Conservation (phyloP, 2,329 filamentous ascomycete species). For the Diplodia intermedia region DNA sequence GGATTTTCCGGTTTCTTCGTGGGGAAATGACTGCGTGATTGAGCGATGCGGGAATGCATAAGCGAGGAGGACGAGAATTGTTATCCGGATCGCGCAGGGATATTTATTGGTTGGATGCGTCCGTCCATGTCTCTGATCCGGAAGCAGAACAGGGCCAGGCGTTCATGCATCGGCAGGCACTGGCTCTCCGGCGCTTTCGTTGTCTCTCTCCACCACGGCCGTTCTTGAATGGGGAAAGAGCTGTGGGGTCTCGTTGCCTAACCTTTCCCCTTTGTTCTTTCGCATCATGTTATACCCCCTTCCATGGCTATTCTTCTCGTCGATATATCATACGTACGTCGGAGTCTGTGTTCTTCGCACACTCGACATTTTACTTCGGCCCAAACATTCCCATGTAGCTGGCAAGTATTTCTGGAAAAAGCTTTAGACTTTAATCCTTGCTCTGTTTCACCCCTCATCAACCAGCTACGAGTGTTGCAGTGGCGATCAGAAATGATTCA, state of each 20-base stretch:
- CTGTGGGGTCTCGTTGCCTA: neutral
- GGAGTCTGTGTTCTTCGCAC: neutral
- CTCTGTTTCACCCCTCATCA: neutral
- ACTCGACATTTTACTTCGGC: neutral
- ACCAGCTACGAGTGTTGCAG: neutral
- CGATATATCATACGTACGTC: neutral
- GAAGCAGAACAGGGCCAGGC: neutral
- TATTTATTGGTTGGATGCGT: neutral
- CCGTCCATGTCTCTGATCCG: neutral
- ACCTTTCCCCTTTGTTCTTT: neutral
- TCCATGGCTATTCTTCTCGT: neutral
- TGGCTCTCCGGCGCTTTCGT: neutral
- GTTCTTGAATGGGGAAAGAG: neutral
- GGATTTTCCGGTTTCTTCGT: neutral
- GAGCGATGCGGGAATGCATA: slow-evolving; percentile 1
- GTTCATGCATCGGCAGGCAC: neutral
- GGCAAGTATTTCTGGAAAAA: neutral
- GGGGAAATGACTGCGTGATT: neutral
- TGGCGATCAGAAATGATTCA: neutral
- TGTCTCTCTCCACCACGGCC: neutral
- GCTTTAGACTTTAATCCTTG: neutral
- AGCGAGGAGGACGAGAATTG: neutral
- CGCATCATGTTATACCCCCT: neutral
- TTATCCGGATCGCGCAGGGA: slow-evolving; percentile 1
- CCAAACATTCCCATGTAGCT: neutral